These are phyloP conservation scores for Eragrostis nindensis DNA, from an alignment of 176 grass and related monocot genomes.

Conservation along the genomic window DNA sequence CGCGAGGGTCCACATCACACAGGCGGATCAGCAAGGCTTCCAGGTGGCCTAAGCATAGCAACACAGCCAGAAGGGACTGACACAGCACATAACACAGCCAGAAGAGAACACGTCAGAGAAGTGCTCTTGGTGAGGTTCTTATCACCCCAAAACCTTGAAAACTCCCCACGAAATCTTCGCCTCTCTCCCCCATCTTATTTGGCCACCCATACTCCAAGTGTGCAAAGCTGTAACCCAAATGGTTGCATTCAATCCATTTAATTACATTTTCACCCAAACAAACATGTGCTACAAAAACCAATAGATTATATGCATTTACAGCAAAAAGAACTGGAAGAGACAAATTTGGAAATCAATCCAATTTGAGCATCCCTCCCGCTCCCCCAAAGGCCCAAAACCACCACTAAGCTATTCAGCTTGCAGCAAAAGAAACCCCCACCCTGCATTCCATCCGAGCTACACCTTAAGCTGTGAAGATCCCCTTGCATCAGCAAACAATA, in stretches of 20 bases:
- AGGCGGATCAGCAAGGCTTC: neutral
- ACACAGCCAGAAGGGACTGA: neutral
- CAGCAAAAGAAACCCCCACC: slow-evolving; percentile 36
- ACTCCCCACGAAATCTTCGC: too few relatives aligned
- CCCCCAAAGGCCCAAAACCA: neutral
- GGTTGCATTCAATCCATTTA: neutral
- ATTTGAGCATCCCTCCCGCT: neutral
- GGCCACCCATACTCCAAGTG: neutral
- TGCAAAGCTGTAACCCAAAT: neutral
- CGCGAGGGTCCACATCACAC: neutral
- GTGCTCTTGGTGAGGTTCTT: too few relatives aligned
- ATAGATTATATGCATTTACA: neutral
- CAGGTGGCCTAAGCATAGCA: neutral
- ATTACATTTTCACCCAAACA: slow-evolving; percentile 19
- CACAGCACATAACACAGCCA: too few relatives aligned
- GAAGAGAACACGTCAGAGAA: too few relatives aligned
- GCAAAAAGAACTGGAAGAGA: neutral
- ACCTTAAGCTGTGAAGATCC: neutral
- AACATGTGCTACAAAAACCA: neutral
- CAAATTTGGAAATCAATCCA: slow-evolving; percentile 8
- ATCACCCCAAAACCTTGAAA: too few relatives aligned
- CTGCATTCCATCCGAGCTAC: neutral
- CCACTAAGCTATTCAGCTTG: neutral
- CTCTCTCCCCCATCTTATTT: too few relatives aligned
- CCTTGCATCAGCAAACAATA: slow-evolving; percentile 24